phyloP scores from a whole-genome alignment of 768 basidiomycete genomes.

The Tephrocybe sp. region DNA sequence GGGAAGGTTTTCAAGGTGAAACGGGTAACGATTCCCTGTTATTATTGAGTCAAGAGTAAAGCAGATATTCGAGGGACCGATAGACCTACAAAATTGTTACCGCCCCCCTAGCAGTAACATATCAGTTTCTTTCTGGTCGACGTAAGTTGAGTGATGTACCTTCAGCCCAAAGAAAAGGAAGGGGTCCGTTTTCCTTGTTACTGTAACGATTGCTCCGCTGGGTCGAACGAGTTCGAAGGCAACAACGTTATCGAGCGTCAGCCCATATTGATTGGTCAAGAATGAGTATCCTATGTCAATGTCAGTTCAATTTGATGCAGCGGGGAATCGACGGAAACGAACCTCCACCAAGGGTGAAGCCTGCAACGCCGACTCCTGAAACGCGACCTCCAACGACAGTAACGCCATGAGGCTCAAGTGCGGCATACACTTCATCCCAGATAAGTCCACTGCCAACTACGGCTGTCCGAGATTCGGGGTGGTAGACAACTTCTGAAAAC shows the following conservation, averaged over 20 bases:
- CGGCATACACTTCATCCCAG: conserved; percentile 64
- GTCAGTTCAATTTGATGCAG: conserved; percentile 28
- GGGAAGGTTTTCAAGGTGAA: conserved; percentile 54
- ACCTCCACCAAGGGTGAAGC: conserved; percentile 59
- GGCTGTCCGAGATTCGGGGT: conserved; percentile 35
- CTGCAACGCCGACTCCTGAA: conserved; percentile 56
- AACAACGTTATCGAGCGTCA: conserved; percentile 53
- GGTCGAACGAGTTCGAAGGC: conserved; percentile 58
- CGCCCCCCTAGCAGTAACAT: not conserved
- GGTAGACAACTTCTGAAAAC: conserved; percentile 45
- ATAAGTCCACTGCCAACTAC: conserved; percentile 44
- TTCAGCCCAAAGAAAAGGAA: conserved; percentile 43
- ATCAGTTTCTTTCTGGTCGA: not conserved
- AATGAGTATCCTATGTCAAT: conserved; percentile 56
- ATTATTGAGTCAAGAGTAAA: not conserved
- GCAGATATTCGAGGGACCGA: not conserved
- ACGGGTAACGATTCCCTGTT: conserved; percentile 58
- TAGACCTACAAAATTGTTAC: not conserved
- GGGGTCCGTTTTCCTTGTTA: conserved; percentile 30
- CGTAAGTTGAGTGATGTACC: conserved; percentile 18
- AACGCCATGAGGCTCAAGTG: conserved; percentile 45
- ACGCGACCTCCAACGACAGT: conserved; percentile 61
- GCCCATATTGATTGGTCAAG: conserved; percentile 58
- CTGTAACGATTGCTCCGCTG: conserved; percentile 40
- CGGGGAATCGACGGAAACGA: conserved; percentile 38